These are phyloP conservation scores for Penstemon barbatus DNA, from an alignment of 257 asterid species.

Conservation along the genomic window DNA sequence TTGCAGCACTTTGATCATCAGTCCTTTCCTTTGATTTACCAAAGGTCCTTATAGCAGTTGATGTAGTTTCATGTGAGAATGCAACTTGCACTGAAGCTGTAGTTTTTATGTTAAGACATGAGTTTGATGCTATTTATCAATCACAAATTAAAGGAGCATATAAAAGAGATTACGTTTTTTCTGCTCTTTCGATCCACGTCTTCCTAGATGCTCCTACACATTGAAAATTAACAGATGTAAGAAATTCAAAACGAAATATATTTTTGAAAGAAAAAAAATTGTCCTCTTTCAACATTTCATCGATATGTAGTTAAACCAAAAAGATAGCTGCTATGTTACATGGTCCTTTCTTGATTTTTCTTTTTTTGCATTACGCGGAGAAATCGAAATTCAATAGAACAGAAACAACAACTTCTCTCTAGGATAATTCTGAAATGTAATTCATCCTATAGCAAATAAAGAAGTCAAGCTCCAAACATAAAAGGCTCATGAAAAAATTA, in stretches of 20 bases:
- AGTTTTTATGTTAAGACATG: constrained; percentile 22
- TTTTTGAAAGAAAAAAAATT: neutral
- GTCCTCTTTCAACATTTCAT: neutral
- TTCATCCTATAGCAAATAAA: neutral
- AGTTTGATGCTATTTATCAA: neutral
- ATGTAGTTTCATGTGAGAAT: constrained; percentile 44
- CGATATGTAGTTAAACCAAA: neutral
- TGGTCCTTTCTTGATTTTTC: neutral
- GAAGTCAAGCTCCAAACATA: neutral
- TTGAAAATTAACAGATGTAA: constrained; percentile 16
- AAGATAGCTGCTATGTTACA: neutral
- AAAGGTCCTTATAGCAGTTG: constrained; percentile 41
- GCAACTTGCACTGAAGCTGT: constrained; percentile 53
- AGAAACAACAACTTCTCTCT: neutral
- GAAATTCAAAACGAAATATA: constrained; percentile 18
- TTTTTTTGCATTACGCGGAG: neutral
- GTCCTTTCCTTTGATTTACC: constrained; percentile 39
- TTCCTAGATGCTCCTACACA: constrained; percentile 54
- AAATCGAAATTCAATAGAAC: neutral
- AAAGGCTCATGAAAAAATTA: neutral
- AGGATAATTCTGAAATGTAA: neutral
- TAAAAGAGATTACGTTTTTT: constrained; percentile 51
- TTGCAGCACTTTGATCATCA: constrained; percentile 25
- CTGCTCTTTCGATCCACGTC: constrained; percentile 40
- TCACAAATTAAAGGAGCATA: constrained; percentile 14